Evolutionary conservation across 1,284 basidiomycete genomes (phyloP), one percentile per base, ranked within the genome.

Genomic region (Pseudozyma tsukubaensis): DNA sequence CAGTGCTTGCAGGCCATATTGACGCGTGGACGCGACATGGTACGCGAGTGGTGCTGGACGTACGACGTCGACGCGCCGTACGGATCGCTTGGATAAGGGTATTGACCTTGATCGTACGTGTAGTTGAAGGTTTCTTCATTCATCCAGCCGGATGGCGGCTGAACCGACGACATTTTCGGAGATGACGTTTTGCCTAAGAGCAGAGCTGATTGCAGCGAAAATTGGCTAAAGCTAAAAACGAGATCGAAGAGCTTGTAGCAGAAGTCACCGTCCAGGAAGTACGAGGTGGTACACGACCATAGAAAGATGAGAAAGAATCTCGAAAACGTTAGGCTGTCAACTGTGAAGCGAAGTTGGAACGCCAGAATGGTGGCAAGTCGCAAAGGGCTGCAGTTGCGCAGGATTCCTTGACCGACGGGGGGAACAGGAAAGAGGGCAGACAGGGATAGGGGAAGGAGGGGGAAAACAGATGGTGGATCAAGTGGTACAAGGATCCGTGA

Each of bases 1-100:
- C 65, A 68, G 59, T 68, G 65, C 39, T 53, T 60, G 50, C 65
- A 68, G 13, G 65, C 65, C 50, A 61, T 57, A n/a, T 42, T 51
- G 44, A 68, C 59, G 39, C 65, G 48, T 14, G 65, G 49, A 13
- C 59, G 59, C 42, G 59, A 60, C 10, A 36, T n/a, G 35, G 40
- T 51, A 18, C 51, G 59, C 37, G 51, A 60, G 19, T 47, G 29
- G 16, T 39, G 21, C 18, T 39, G 50, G 19, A n/a, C 24, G 11
- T 49, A 45, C 18, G 59, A 48, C 4, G 50, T 42, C 13, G 36
- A 49, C 19, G 24, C 59, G n/a, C 50, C 51, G 14, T 48, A 29
- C n/a, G 29, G n/a, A 18, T 53, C 44, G 44, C 36, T 14, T 8
- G 36, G 45, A 14, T 51, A 40, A 19, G 51, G 21, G 24, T 35